Conservation (phyloP, 257 asterid genomes). For the Solanum okadae region DNA sequence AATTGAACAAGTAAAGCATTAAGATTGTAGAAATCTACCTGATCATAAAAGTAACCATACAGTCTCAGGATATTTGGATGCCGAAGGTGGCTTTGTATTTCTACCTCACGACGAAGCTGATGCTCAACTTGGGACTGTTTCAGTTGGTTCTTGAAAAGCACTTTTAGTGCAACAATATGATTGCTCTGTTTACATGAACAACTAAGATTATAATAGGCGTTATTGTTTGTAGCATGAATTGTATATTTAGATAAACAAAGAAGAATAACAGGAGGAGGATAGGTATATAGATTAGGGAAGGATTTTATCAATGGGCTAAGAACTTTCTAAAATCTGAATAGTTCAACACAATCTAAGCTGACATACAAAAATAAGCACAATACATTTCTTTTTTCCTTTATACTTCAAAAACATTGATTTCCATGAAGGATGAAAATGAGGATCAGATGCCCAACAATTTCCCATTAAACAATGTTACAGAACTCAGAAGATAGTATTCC, state of each 20-base stretch:
- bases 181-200: conserved; percentile 51
- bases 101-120: conserved; percentile 96
- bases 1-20: neutral
- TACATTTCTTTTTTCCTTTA: neutral
- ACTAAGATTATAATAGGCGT: neutral
- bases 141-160: conserved; percentile 77
- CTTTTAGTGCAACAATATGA: conserved; percentile 86
- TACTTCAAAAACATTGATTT: neutral
- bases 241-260: neutral
- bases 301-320: neutral
- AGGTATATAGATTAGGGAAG: neutral
- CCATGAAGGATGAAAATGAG: neutral
- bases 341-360: neutral
- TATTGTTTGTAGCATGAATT: neutral
- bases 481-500: neutral
- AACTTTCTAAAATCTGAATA: neutral
- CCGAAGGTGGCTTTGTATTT: conserved; percentile 90
- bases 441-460: neutral
- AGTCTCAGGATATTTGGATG: conserved; percentile 90
- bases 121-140: conserved; percentile 91
- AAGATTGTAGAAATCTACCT: conserved; percentile 24
- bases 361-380: neutral
- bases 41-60: conserved; percentile 90
- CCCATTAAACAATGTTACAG: neutral
- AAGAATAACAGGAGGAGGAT: neutral